Base-by-base conservation (phyloP, 2,329 filamentous ascomycete genomes). In the Pestalotiopsis fici region DNA sequence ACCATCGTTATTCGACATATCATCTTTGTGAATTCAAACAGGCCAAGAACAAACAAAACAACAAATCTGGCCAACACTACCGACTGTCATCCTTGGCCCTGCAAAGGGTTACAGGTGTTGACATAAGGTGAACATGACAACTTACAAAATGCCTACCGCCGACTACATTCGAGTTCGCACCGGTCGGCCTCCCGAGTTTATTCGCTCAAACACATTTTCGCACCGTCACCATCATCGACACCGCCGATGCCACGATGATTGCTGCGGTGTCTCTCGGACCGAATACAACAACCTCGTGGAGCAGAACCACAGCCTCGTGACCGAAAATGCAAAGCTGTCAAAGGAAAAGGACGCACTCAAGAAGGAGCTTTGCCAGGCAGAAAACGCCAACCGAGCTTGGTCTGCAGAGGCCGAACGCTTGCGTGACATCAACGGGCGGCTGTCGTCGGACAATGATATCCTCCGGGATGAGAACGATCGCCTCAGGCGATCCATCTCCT, bases 301-400 rank as follows among this genome's bases (percentile, higher is more conserved):
- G 25, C 69, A 72, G 31, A 73, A 76, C 65, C 71, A 69, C 13
- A 59, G 39, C 28, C 31, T 69, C 13, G 54, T 59, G 13, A 59
- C 64, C 6, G 50, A 50, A 9, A 73, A 70, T 59, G 70, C 69
- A 15, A 21, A 23, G 23, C 69, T 74, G 9, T 54, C 59, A 1
- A 66, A 65, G 63, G 74, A 77, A 54, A 74, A 74, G 50, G 64
- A 70, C 27, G 56, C 69, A 2, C 66, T 76, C 27, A 76, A 74
- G 27, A 28, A 3, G 23, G 71, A 74, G 12, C 67, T 74, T n/a
- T 28, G 15, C 66, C 65, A 39, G 61, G 67, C 54, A 50, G 23
- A 2, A 18, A 50, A 71, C 13, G 70, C 73, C 35, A 72, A 71
- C 66, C 50, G 55, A 12, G 68, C 69, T 12, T 71, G 73, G 12